Base-by-base conservation (phyloP, 108 stramenopile genomes). In the Pseudonitzschia multiseries region DNA sequence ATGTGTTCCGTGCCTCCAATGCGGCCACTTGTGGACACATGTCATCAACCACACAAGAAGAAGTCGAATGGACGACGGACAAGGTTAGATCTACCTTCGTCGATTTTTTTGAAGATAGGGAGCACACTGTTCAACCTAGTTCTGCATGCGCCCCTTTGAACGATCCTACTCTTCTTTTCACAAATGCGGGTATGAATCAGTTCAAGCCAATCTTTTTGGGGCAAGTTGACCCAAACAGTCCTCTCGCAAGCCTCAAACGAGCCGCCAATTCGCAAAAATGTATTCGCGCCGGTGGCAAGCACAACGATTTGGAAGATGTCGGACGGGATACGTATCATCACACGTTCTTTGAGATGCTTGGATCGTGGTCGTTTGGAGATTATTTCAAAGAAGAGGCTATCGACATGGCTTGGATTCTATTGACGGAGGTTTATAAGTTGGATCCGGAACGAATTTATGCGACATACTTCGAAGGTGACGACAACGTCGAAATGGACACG, bases 101-200 rank as follows among this genome's bases (percentile, higher is more conserved):
- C 21, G 77, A 95, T 56, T 98, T 93, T 86, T 99, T 99, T 81
- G 70, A 80, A 27, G 72, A 83, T 57, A 68, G 83, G 31, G 68
- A 79, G 2, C 97, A 97, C 82, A 76, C 63, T n/a, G 64, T 84
- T 73, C 75, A 76, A 60, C 92, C 87, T n/a, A 93, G 92, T 70
- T 89, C 86, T 9, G 92, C 98, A 42, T 96, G 96, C 65, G 98
- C 91, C 10, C 94, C 94, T 12, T 83, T 97, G 61, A 89, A 89
- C 57, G 99, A 99, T 82, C 99, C 99, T 32, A 99, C 99, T 8
- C 83, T 99, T 18, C 89, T 99, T 40, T 99, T 99, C 71, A 81
- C 98, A 73, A 99, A 99, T 69, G 97, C 98, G 2, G 99, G 99
- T 27, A 99, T 99, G 99, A 99, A 99, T 75, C 99, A 99, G 72